phyloP scores from a whole-genome alignment of 306 rosid genomes.

The Pterocarpus macrocarpus region DNA sequence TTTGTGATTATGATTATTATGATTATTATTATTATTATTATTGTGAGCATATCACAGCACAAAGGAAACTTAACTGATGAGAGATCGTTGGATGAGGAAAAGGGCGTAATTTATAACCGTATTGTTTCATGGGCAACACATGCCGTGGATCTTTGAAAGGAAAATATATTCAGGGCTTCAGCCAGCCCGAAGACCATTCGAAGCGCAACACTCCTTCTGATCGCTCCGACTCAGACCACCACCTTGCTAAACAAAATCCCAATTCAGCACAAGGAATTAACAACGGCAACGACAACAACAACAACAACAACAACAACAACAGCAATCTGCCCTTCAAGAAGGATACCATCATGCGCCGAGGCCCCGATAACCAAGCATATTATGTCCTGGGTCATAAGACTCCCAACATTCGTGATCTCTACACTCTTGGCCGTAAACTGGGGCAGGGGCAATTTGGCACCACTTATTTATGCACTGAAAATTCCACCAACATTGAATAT shows the following conservation, averaged over 20 bases:
- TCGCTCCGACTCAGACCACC: slow-evolving; percentile 62
- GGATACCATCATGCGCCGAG: slow-evolving; percentile 73
- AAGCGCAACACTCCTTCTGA: slow-evolving; percentile 67
- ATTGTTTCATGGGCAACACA: slow-evolving; percentile 97
- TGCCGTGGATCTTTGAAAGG: slow-evolving; percentile 96
- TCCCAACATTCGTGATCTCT: slow-evolving; percentile 86
- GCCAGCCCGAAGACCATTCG: slow-evolving; percentile 70
- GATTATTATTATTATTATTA: not conserved
- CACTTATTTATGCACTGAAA: slow-evolving; percentile 77
- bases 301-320: slow-evolving; percentile 35
- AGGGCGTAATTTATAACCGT: slow-evolving; percentile 46
- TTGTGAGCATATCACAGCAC: slow-evolving; percentile 9
- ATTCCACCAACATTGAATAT: slow-evolving; percentile 67
- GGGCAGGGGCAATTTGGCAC: slow-evolving; percentile 98
- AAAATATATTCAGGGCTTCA: slow-evolving; percentile 71
- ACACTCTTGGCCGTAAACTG: slow-evolving; percentile 78
- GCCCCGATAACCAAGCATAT: slow-evolving; percentile 72
- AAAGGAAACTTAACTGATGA: slow-evolving; percentile 47
- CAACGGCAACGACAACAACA: slow-evolving; percentile 36
- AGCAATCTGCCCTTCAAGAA: slow-evolving; percentile 49
- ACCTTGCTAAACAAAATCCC: slow-evolving; percentile 54
- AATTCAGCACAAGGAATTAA: slow-evolving; percentile 39
- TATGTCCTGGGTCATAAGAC: slow-evolving; percentile 94
- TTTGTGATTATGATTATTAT: not conserved
- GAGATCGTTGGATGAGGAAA: slow-evolving; percentile 61